These are phyloP conservation scores for Pyrus bretschneideri DNA, from an alignment of 306 rosid genomes.

Conservation along the genomic window DNA sequence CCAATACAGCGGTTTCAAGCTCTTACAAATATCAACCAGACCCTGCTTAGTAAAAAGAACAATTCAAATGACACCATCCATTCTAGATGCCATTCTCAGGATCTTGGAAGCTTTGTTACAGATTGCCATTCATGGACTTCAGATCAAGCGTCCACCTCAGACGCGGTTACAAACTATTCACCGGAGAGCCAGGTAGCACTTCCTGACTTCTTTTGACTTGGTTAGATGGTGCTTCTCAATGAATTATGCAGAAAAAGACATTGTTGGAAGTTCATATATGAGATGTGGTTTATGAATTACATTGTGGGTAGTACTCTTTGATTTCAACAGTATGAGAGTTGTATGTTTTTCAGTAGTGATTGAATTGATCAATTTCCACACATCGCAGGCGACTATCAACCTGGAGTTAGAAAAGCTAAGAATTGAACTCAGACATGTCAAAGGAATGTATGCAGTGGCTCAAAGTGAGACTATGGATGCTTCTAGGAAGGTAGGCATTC, in stretches of 20 bases:
- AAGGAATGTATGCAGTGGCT: conserved; percentile 80
- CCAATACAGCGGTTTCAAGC: conserved; percentile 77
- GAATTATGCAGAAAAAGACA: neutral
- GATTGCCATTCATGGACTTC: conserved; percentile 43
- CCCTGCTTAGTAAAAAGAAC: conserved; percentile 30
- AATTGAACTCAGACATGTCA: conserved; percentile 76
- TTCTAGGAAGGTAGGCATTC: conserved; percentile 53
- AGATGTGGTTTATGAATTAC: too few relatives aligned
- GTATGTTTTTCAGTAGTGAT: neutral
- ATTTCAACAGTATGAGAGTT: neutral
- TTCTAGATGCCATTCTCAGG: conserved; percentile 49
- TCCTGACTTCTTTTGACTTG: conserved; percentile 12
- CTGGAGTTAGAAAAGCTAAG: conserved; percentile 85
- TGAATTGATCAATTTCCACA: neutral
- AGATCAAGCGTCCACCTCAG: conserved; percentile 44
- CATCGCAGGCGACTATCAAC: conserved; percentile 49
- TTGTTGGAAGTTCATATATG: neutral
- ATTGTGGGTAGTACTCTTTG: too few relatives aligned
- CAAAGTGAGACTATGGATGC: conserved; percentile 69
- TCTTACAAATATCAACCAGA: conserved; percentile 59
- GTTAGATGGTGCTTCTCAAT: conserved; percentile 6
- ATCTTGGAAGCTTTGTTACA: conserved; percentile 37
- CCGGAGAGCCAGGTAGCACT: conserved; percentile 56
- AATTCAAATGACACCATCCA: conserved; percentile 30
- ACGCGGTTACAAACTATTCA: conserved; percentile 26